Conservation (phyloP, 2,329 filamentous ascomycete species). For the Lachnellula occidentalis region DNA sequence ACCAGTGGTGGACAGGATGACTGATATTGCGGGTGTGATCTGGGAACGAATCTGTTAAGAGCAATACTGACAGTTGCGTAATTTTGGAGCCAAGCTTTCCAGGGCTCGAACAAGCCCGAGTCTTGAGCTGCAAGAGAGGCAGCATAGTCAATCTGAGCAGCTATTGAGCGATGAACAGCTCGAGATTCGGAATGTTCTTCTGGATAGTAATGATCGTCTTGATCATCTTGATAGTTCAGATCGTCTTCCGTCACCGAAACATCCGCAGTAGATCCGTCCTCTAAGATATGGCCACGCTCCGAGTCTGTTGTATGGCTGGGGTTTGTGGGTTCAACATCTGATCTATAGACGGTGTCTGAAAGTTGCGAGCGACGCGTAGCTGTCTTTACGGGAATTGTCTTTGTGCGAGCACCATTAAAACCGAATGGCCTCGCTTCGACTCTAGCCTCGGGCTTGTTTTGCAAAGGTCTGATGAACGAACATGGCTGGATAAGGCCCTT, state of each 20-base stretch:
- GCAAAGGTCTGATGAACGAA: conserved; percentile 6
- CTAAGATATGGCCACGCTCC: background rate
- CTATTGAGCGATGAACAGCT: background rate
- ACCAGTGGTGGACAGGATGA: background rate
- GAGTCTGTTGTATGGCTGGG: background rate
- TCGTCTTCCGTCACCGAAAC: background rate
- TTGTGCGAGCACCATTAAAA: background rate
- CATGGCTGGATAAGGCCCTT: background rate
- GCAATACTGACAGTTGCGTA: background rate
- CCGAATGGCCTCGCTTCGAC: conserved; percentile 3
- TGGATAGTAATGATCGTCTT: background rate
- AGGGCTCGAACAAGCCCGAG: background rate
- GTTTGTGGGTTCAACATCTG: background rate
- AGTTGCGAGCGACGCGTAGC: background rate
- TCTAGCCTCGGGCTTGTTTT: conserved; percentile 8
- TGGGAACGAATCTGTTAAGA: background rate
- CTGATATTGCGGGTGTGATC: too few relatives aligned
- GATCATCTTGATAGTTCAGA: background rate
- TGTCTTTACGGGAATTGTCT: too few relatives aligned
- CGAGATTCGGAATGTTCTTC: background rate
- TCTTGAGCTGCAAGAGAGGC: background rate
- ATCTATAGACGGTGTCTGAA: background rate
- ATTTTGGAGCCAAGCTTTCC: background rate
- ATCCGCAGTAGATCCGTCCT: background rate
- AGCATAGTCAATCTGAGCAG: background rate